Conservation (phyloP, 2,329 filamentous ascomycete species). For the Aureobasidium namibiae region DNA sequence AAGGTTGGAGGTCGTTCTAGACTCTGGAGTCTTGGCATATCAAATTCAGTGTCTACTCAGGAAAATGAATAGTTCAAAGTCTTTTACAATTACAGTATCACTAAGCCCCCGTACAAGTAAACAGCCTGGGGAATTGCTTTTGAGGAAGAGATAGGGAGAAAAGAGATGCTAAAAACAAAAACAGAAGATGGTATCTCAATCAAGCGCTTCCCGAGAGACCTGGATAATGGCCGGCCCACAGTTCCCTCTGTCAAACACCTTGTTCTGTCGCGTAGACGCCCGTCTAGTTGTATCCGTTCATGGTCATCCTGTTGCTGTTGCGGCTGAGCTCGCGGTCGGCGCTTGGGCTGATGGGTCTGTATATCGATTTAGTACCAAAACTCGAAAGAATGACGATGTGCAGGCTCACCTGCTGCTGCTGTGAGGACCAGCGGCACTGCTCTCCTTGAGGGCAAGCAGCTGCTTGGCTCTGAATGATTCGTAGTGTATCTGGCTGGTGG, state of each 20-base stretch:
- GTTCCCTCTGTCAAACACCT: slow-evolving; percentile 8
- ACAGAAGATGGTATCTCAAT: slow-evolving; percentile 15
- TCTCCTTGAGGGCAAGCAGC: slow-evolving; percentile 94
- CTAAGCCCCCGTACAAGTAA: not conserved
- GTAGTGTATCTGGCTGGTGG: slow-evolving; percentile 99
- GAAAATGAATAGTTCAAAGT: not conserved
- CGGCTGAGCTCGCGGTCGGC: slow-evolving; percentile 94
- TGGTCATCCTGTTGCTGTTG: slow-evolving; percentile 92
- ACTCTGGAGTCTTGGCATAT: slow-evolving; percentile 10
- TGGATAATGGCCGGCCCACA: slow-evolving; percentile 9
- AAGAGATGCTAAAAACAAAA: slow-evolving; percentile 11
- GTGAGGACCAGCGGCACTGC: slow-evolving; percentile 70
- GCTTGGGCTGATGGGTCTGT: slow-evolving; percentile 76
- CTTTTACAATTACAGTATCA: slow-evolving; percentile 1
- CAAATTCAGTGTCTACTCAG: not conserved
- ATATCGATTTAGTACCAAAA: not conserved
- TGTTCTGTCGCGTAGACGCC: not conserved
- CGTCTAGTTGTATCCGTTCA: slow-evolving; percentile 78
- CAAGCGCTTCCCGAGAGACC: slow-evolving; percentile 5
- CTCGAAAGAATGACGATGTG: not conserved
- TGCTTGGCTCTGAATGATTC: slow-evolving; percentile 99
- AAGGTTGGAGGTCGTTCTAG: not conserved
- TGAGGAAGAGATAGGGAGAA: slow-evolving; percentile 1
- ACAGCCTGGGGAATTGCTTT: slow-evolving; percentile 1
- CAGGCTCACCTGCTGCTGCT: slow-evolving; percentile 55